Percentiles rank a stretch among this genome's conserved stretches.
Conservation (phyloP, 179 eudicot species). For the Drosera spatulata region DNA sequence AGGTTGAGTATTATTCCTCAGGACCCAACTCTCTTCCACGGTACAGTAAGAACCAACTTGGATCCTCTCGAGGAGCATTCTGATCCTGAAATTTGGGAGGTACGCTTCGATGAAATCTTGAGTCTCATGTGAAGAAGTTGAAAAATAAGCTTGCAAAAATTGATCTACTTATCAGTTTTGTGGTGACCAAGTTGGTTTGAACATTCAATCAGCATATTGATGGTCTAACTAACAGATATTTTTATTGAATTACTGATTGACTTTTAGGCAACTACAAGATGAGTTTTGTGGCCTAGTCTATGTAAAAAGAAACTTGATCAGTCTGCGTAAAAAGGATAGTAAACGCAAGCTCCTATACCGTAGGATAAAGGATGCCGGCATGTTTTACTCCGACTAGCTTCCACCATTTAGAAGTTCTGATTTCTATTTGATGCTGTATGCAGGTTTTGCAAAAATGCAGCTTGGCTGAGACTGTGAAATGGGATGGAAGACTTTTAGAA, state of each 20-base stretch:
- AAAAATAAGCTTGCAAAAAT: background rate
- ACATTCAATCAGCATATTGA: too few relatives aligned
- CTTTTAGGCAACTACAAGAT: too few relatives aligned
- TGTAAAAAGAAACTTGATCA: too few relatives aligned
- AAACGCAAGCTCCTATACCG: too few relatives aligned
- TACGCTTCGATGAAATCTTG: conserved; percentile 6
- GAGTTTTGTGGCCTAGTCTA: too few relatives aligned
- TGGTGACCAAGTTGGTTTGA: background rate
- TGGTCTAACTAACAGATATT: too few relatives aligned
- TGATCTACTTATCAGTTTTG: background rate
- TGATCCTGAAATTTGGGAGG: conserved; percentile 86
- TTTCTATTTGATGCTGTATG: background rate
- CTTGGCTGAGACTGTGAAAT: conserved; percentile 49
- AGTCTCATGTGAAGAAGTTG: background rate
- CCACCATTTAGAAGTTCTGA: too few relatives aligned
- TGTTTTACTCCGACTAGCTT: too few relatives aligned
- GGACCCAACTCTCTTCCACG: conserved; percentile 88
- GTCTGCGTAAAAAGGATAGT: too few relatives aligned
- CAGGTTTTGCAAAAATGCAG: conserved; percentile 73
- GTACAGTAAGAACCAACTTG: conserved; percentile 62
- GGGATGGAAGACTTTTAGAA: conserved; percentile 63
- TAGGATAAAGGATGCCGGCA: too few relatives aligned
- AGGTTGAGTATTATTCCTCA: conserved; percentile 82
- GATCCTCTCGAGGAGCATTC: conserved; percentile 62
- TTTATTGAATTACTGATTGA: too few relatives aligned